phyloP scores from a whole-genome alignment of 805 yeast genomes.

The Yarrowia alimentaria region DNA sequence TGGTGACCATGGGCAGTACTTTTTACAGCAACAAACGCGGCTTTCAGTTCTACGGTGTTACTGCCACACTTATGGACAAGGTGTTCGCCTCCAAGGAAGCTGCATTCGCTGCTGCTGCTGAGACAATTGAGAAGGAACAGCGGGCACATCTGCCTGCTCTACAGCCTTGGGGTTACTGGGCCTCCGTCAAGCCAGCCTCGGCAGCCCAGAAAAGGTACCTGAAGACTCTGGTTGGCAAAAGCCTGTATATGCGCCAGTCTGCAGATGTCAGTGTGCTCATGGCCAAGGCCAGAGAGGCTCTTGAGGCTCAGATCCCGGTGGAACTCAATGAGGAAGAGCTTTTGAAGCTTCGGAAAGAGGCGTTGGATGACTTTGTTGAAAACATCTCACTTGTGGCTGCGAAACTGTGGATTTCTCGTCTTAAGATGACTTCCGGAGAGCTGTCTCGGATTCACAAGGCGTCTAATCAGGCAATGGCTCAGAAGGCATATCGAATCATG shows the following conservation, averaged over 20 bases:
- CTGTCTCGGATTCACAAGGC: background rate
- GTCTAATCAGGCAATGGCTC: conserved; percentile 8
- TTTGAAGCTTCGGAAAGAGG: background rate
- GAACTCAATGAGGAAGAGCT: background rate
- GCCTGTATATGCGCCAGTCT: conserved; percentile 7
- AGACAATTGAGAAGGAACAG: background rate
- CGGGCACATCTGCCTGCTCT: background rate
- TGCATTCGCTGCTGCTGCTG: conserved; percentile 6
- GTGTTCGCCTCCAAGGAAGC: conserved; percentile 5
- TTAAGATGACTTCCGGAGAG: conserved; percentile 7
- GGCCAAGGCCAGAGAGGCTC: background rate
- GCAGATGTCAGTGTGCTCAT: conserved; percentile 3
- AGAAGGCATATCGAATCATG: conserved; percentile 13
- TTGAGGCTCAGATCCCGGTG: background rate
- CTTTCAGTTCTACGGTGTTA: background rate
- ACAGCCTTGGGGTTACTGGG: background rate
- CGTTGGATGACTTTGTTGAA: background rate
- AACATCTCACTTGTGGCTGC: background rate
- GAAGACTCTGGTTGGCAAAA: background rate
- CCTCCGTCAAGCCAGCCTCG: background rate
- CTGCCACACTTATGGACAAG: background rate
- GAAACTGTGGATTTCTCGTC: conserved; percentile 5
- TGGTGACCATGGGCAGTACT: conserved; percentile 6
- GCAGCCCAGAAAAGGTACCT: background rate
- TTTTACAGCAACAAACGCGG: background rate